Base-by-base conservation (phyloP, 2,329 filamentous ascomycete genomes). In the Cordyceps fumosorosea region DNA sequence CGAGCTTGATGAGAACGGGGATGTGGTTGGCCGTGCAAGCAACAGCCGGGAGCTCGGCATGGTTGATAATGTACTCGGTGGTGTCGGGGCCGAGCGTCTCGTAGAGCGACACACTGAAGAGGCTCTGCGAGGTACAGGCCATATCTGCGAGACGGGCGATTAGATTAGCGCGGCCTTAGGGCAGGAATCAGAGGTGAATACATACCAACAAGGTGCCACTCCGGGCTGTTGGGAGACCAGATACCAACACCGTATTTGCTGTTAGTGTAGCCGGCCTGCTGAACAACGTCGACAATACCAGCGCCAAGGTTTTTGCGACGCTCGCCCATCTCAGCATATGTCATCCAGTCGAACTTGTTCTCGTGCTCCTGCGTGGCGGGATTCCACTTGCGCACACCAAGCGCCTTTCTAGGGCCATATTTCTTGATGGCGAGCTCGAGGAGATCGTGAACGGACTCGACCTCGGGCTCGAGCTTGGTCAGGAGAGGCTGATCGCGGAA, bases 31-130 rank as follows among this genome's bases (percentile, higher is more conserved):
- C 80, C 40, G 90, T 92, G 64, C 90, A 88, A 66, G 89, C 86
- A 47, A 98, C 85, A 70, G 87, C 90, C 63, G 81, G 76, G 62
- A 98, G 79, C 65, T 87, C 83, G 61, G 91, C 86, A 74, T 98
- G 93, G 76, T 96, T 96, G 78, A 98, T 89, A 75, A 99, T 97
- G 78, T 90, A 98, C 77, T 98, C 92, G 63, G 90, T 93, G 5
- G 93, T 86, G 68, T 97, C 91, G n/a, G 93, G 89, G 14, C 93
- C 93, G 8, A 99, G 85, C 14, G 93, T 97, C 75, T 98, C 95
- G 80, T 99, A 99, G 58, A 99, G 88, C 6, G 93, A 96, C 62
- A 99, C 92, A 29, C 89, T 90, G 77, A 84, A 98, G 34, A 98
- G 84, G 11, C 89, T 86, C 75, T 98, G 95, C 18, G 92, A 95